A percentile compares a stretch with the other conserved stretches of the same genome.
phyloP scores from a whole-genome alignment of 192 early-diverging fungal genomes.

The Umbelopsis ramanniana region DNA sequence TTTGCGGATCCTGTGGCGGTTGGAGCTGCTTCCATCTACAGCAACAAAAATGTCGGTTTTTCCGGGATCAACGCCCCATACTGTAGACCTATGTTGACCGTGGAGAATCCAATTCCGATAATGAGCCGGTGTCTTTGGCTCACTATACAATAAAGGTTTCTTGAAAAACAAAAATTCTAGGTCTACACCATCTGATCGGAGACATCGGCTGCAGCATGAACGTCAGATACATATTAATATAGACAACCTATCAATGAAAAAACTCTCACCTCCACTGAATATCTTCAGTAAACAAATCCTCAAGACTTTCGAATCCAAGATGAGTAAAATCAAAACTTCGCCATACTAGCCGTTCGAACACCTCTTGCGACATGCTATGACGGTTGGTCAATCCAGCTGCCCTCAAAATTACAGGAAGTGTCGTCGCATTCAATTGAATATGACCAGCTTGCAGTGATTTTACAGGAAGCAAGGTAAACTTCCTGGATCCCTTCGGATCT shows the following conservation, averaged over 20 bases:
- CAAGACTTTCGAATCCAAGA: not conserved
- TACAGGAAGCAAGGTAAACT: constrained; percentile 4
- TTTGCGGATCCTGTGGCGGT: not conserved
- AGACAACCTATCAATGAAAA: not conserved
- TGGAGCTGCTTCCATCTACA: not conserved
- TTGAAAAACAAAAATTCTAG: not conserved
- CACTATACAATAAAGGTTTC: not conserved
- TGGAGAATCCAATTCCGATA: not conserved
- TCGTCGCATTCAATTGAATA: not conserved
- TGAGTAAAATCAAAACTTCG: constrained; percentile 3
- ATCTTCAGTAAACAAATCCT: not conserved
- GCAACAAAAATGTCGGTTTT: not conserved
- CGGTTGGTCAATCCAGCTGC: not conserved
- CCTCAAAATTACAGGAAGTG: not conserved
- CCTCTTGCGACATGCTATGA: not conserved
- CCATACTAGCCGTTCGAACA: not conserved
- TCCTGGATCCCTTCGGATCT: constrained; percentile 17
- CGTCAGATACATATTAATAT: not conserved
- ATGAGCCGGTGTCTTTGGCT: not conserved
- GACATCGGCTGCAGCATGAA: not conserved
- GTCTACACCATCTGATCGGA: not conserved
- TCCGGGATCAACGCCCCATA: not conserved
- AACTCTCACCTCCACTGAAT: not conserved
- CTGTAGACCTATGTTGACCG: not conserved
- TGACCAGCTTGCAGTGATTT: constrained; percentile 1